phyloP scores from a whole-genome alignment of 2,329 filamentous ascomycete genomes.

The Bisporella sp. region DNA sequence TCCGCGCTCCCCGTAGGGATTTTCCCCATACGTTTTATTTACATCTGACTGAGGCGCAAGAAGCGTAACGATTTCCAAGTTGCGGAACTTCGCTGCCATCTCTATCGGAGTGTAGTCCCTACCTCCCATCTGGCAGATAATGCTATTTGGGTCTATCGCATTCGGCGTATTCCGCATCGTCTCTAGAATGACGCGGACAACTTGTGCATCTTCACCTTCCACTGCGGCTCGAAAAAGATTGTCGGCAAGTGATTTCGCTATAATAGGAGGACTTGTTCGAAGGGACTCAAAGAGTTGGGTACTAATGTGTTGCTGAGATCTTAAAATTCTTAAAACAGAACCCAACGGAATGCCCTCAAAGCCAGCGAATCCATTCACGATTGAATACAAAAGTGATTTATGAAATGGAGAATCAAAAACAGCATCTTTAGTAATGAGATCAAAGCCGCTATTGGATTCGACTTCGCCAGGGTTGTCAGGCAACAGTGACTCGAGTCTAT shows the following conservation, averaged over 20 bases:
- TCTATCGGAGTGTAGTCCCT: constrained; percentile 1
- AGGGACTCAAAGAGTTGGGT: not conserved
- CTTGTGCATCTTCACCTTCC: not conserved
- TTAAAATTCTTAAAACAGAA: not conserved
- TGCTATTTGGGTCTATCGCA: not conserved
- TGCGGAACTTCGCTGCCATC: constrained; percentile 1
- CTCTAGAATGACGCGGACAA: not conserved
- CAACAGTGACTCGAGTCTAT: not conserved
- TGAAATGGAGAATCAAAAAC: constrained; percentile 1
- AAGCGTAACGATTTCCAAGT: constrained; percentile 1
- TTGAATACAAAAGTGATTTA: not conserved
- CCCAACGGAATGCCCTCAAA: not conserved
- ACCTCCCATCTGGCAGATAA: not conserved
- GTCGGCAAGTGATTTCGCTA: constrained; percentile 1
- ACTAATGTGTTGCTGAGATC: not conserved
- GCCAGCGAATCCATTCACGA: constrained; percentile 1
- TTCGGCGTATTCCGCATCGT: not conserved
- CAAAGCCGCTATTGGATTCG: not conserved
- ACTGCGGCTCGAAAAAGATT: constrained; percentile 2
- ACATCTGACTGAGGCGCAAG: not conserved
- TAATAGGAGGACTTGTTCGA: not conserved
- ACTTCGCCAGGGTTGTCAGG: not conserved
- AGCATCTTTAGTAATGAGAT: not conserved
- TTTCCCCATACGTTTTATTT: constrained; percentile 1
- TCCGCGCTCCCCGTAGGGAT: too few species aligned